Evolutionary conservation across 768 basidiomycete species (phyloP), one percentile per base, ranked within the genome.

Genomic region (Amanita muscaria): DNA sequence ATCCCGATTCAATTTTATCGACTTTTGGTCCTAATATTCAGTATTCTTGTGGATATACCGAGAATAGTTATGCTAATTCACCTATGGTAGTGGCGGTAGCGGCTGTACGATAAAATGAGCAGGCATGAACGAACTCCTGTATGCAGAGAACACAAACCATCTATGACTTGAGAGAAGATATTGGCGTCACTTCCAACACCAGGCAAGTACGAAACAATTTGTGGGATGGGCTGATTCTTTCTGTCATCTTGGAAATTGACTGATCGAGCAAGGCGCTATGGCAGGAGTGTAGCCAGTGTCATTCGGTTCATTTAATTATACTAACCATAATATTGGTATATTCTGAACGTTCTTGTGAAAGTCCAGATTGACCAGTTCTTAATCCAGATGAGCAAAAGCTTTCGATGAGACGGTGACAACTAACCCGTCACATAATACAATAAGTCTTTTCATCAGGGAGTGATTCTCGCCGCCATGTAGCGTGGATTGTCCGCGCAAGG

Each of bases 341-440:
- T 37, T 56, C 65, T 49, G 72, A 70, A 21, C 70, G 61, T 15
- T 72, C 56, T 11, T 63, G 60, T 2, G 65, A 55, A 29, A 78
- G 53, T 1, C 78, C 83, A 54, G 86, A 80, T 63, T 84, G 76
- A 81, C 83, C 84, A 15, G 83, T 86, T 33, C 83, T 86, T 40
- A 21, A 31, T 16, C 22, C 3, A 41, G 23, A 41, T 23, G 16
- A 19, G 37, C 18, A 12, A 16, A 19, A 35, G 12, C 25, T 15
- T 51, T 14, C 47, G 16, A 33, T 40, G 40, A 27, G 11, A 14
- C 19, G 30, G 14, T 33, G 22, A 11, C 29, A 33, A 59, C 74
- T 53, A 48, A 80, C 84, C 84, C 84, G 54, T 87, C 84, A 50
- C 84, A 87, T 52, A 82, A 86, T 29, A 87, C 68, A 22, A 84